A percentile compares a stretch with the other conserved stretches of the same genome.
Evolutionary conservation across 805 yeast species (phyloP).

Genomic region (Scheffersomyces lignosus): DNA sequence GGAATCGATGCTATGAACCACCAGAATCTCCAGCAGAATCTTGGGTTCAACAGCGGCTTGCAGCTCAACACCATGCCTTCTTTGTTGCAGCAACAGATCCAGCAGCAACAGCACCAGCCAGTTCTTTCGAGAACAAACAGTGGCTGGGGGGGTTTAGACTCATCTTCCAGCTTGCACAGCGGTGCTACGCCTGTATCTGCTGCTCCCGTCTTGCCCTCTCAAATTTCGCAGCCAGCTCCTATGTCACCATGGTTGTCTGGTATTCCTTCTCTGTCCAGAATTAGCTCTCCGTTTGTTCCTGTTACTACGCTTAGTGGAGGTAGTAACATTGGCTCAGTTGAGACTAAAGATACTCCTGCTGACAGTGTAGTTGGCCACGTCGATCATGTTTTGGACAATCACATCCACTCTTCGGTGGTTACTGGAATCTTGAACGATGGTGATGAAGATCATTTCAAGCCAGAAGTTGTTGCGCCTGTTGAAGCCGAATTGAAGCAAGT

Average conservation of each 20-base stretch:
- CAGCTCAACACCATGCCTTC: constrained; percentile 29
- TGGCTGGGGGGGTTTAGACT: constrained; percentile 40
- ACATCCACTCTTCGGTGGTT: constrained; percentile 42
- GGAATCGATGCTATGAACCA: constrained; percentile 25
- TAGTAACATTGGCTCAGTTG: background rate
- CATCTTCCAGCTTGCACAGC: constrained; percentile 15
- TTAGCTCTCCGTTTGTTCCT: constrained; percentile 41
- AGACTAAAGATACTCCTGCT: background rate
- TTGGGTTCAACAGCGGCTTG: constrained; percentile 14
- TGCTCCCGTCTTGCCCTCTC: constrained; percentile 20
- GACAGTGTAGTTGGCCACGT: constrained; percentile 7
- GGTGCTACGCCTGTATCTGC: constrained; percentile 27
- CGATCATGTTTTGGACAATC: constrained; percentile 35
- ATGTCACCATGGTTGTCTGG: constrained; percentile 43
- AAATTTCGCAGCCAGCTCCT: constrained; percentile 36
- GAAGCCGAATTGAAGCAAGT: constrained; percentile 6
- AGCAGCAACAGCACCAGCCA: constrained; percentile 26
- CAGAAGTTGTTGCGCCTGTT: background rate
- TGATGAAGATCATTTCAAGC: constrained; percentile 7
- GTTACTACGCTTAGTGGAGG: background rate
- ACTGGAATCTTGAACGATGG: constrained; percentile 39
- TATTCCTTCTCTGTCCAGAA: constrained; percentile 34
- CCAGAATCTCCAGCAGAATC: no score
- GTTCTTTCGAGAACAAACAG: constrained; percentile 32
- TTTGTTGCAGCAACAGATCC: constrained; percentile 32